Evolutionary conservation across 139 green algal genomes (phyloP), one percentile per base, ranked within the genome.

Genomic region (Raphidocelis subcapitata): DNA sequence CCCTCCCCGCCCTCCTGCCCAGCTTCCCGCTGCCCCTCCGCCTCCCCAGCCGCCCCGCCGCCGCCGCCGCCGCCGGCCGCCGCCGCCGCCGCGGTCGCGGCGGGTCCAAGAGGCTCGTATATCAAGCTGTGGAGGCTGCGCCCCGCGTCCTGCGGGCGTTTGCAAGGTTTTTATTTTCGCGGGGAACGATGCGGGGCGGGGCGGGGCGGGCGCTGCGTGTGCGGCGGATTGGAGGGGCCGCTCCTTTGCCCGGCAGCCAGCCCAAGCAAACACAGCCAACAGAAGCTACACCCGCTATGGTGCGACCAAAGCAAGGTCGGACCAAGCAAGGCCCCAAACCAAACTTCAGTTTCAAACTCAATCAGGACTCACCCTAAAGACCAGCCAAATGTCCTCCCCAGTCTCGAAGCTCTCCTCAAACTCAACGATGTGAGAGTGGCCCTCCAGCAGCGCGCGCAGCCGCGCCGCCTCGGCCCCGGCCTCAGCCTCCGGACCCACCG

Each of bases 71-170:
- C 46, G 26, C 31, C 31, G 4, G 51, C 32, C 44, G 3, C 26
- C 44, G 32, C 57, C 72, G 15, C 55, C 57, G 23, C 73, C 68
- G 51, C 47, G 68, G 60, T 47, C 33, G 54, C 67, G 64, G 29
- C 47, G 41, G 41, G 41, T 8, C 41, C 41, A 12, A 77, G 3
- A 8, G 80, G 65, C 21, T 75, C 73, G 66, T 94, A 94, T 80
- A 95, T 89, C 21, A 90, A 57, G n/a, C 57, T 69, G 47, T 93
- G 86, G n/a, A 95, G 78, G 1, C 87, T 92, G 1, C 46, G 23
- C 3, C 90, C 90, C 62, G 89, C 90, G 72, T 94, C 79, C 18
- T 69, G 64, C 49, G 86, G 41, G 8, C 8, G 41, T 49, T 49
- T 8, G 41, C 41, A 49, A 49, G 41, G 41, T n/a, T n/a, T n/a